These are phyloP conservation scores for Phaeosphaeria sp. DNA, from an alignment of 2,329 filamentous ascomycete genomes.

Conservation along the genomic window DNA sequence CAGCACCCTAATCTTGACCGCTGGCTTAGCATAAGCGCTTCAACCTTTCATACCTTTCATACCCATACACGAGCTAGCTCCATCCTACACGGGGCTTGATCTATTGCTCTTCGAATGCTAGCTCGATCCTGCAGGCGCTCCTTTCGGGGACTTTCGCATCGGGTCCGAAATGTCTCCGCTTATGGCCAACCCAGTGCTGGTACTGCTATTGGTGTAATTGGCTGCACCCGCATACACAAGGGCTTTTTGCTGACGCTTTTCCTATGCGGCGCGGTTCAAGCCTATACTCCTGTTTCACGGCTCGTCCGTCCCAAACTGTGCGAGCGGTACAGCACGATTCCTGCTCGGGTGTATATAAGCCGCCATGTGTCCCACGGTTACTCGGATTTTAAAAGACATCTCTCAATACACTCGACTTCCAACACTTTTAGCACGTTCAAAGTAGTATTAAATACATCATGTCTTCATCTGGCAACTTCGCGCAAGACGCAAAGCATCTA, in stretches of 20 bases:
- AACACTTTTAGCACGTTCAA: not conserved
- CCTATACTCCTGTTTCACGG: not conserved
- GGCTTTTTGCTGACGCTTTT: not conserved
- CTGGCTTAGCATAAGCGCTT: not conserved
- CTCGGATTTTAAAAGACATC: not conserved
- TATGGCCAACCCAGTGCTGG: not conserved
- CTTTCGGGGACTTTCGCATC: conserved; percentile 5
- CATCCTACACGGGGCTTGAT: not conserved
- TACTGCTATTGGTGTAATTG: not conserved
- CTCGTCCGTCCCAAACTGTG: not conserved
- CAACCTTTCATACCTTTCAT: not conserved
- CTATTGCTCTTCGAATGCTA: not conserved
- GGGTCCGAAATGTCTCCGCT: conserved; percentile 4
- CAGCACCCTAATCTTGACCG: not conserved
- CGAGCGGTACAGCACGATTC: not conserved
- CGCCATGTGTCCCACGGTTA: not conserved
- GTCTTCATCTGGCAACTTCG: not conserved
- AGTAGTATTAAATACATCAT: not conserved
- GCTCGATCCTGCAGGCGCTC: not conserved
- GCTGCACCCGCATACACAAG: not conserved
- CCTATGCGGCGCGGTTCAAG: not conserved
- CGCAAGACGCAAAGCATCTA: not conserved
- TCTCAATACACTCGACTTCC: too few relatives aligned
- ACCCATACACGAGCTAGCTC: not conserved
- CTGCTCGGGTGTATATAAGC: not conserved